Evolutionary conservation across 2,329 filamentous ascomycete genomes (phyloP).

Genomic region (Coleophoma eucalyptorum): DNA sequence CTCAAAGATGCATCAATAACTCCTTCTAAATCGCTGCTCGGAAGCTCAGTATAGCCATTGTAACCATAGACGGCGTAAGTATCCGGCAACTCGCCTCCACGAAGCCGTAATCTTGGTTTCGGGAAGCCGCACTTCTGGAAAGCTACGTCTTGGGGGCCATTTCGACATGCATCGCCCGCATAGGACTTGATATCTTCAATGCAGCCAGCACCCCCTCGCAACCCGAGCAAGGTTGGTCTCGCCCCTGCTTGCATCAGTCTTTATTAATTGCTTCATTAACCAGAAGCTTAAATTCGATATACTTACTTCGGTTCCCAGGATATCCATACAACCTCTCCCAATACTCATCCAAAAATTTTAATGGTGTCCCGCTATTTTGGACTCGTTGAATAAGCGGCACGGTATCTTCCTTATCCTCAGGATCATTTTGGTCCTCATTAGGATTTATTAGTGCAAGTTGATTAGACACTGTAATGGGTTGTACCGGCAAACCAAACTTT

Average conservation of each 20-base stretch:
- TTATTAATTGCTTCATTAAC: neutral
- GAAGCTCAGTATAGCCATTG: neutral
- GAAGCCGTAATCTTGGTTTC: neutral
- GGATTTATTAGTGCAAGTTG: conserved; percentile 2
- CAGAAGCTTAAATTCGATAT: too few species aligned
- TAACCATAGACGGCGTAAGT: neutral
- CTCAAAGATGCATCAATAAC: neutral
- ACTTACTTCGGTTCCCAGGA: conserved; percentile 22
- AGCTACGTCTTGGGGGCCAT: neutral
- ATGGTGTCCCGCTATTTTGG: conserved; percentile 18
- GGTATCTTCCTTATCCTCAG: conserved; percentile 7
- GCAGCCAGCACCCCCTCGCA: neutral
- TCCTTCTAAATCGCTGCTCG: neutral
- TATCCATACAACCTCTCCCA: conserved; percentile 20
- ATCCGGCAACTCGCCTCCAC: neutral
- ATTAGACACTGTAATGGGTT: conserved; percentile 20
- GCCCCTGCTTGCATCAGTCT: neutral
- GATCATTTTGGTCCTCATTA: conserved; percentile 10
- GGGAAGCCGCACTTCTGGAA: neutral
- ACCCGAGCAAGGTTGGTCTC: neutral
- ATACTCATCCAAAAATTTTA: conserved; percentile 25
- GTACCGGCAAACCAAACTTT: conserved; percentile 25
- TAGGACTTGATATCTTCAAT: neutral
- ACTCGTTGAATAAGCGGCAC: conserved; percentile 14
- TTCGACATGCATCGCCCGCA: neutral